Base-by-base conservation (phyloP, 148 eudicot species). In the Rhododendron simsii region DNA sequence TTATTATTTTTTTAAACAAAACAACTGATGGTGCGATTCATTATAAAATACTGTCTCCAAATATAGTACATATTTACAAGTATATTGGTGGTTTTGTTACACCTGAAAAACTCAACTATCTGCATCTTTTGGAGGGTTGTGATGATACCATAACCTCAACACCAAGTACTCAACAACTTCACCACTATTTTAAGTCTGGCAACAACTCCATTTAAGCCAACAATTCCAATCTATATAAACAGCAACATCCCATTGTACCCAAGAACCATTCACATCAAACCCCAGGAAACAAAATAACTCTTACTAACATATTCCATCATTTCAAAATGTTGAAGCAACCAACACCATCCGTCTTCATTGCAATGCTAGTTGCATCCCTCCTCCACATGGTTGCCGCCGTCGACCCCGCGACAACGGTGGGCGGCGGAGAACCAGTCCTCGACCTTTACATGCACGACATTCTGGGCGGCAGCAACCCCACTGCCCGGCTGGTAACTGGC, bases 391-490 rank as follows among this genome's bases (percentile, higher is more conserved):
- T 53, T 9, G 63, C 89, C 4, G 92, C 93, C 45, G 28, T 83
- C 20, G 87, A 88, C 20, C 92, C 94, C 4, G 77, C 87, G 33
- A 85, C 86, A 0, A 57, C 63, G n/a, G 87, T 73, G 3, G 88
- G 80, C 0, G 91, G 86, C 2, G 93, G 86, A 85, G 88, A 75
- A 39, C 90, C 90, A 0, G 86, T 93, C 11, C 90, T 95, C 2
- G 98, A 95, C 86, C 53, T 95, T 4, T 98, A 93, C 90, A 93
- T 98, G 98, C 99, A 98, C 16, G 98, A 95, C 90, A 93, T 97
- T 69, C 93, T 97, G 0, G 98, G 98, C 15, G 98, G 98, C 23
- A 94, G 91, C 85, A 94, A 87, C 87, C 99, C 99, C 1, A 95
- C 99, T 5, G 99, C 99, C 0, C 86, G 99, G 59, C 99, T 98